phyloP scores from a whole-genome alignment of 805 yeast genomes.

The Saccharomycopsis malanga region DNA sequence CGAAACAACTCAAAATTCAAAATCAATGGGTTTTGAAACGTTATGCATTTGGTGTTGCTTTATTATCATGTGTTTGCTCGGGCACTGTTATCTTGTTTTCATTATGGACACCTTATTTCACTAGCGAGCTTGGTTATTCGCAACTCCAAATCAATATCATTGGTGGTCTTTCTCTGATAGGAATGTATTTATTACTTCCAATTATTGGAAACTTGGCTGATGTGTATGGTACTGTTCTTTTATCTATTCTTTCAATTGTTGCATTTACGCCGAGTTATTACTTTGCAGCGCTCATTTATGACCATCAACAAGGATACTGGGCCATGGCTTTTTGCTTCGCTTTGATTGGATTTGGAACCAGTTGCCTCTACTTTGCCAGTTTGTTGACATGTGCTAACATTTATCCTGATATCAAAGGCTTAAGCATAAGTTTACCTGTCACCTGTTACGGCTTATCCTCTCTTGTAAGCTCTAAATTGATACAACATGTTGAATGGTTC shows the following conservation, averaged over 20 bases:
- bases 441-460: conserved; percentile 82
- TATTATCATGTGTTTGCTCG: conserved; percentile 61
- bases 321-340: conserved; percentile 45
- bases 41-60: conserved; percentile 49
- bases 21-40: conserved; percentile 33
- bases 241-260: conserved; percentile 54
- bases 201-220: conserved; percentile 76
- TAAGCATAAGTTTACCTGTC: conserved; percentile 84
- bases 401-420: conserved; percentile 67
- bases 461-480: conserved; percentile 60
- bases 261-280: conserved; percentile 66
- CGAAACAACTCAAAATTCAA: conserved; percentile 4
- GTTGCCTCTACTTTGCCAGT: conserved; percentile 64
- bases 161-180: conserved; percentile 66
- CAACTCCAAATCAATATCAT: conserved; percentile 67
- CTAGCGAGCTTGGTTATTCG: conserved; percentile 47
- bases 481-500: conserved; percentile 38
- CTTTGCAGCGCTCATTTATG: conserved; percentile 36
- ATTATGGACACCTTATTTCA: conserved; percentile 66
- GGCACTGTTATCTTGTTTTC: conserved; percentile 84
- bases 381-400: conserved; percentile 77
- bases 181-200: conserved; percentile 82
- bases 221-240: conserved; percentile 70
- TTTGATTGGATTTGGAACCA: conserved; percentile 64
- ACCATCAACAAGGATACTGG: conserved; percentile 27